These are phyloP conservation scores for Ceratobasidium sp. DNA, from an alignment of 1,284 basidiomycete species.

Conservation along the genomic window DNA sequence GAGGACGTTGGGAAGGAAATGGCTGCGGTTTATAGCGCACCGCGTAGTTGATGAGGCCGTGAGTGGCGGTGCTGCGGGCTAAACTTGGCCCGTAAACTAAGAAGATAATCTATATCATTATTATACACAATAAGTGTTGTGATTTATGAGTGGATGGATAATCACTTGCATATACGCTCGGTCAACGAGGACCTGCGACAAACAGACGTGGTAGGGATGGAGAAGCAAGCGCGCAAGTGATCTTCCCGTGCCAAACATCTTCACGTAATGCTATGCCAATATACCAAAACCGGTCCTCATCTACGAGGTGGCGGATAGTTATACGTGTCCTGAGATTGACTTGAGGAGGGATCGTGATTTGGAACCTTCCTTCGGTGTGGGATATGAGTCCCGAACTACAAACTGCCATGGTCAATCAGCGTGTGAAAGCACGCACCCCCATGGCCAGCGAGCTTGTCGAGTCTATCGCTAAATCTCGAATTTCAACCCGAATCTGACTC, in stretches of 20 bases:
- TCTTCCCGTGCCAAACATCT: not conserved
- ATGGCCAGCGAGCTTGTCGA: no score
- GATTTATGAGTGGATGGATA: not conserved
- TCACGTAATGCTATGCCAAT: no score
- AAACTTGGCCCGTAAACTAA: not conserved
- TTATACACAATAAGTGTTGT: not conserved
- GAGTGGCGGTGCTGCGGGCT: constrained; percentile 22
- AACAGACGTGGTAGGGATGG: not conserved
- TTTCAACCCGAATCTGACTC: no score
- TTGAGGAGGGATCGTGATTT: no score
- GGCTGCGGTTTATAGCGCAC: constrained; percentile 7
- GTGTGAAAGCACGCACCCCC: no score
- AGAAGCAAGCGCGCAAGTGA: constrained; percentile 16
- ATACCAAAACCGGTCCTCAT: not conserved
- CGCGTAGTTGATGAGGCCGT: constrained; percentile 21
- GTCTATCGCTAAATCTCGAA: no score
- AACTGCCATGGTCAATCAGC: no score
- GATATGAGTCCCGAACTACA: no score
- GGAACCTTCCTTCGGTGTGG: no score
- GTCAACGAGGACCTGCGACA: not conserved
- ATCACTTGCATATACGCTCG: constrained; percentile 7
- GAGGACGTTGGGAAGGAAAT: not conserved
- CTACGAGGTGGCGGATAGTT: no score
- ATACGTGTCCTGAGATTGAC: no score
- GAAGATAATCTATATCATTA: not conserved